Conservation (phyloP, 305 asterid genomes). For the Solanum hybrid region DNA sequence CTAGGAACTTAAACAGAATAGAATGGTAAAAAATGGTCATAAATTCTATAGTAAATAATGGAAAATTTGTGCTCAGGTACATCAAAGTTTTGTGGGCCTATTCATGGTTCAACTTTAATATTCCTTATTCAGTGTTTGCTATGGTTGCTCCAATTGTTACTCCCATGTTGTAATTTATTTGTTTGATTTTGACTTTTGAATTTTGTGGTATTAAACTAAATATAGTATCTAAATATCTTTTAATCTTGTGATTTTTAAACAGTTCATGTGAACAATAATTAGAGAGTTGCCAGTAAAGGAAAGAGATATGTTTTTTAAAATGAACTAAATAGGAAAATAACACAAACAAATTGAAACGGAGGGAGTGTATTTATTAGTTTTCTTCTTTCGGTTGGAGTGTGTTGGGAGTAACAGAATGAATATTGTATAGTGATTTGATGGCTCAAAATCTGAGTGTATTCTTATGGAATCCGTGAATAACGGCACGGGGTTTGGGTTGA, state of each 20-base stretch:
- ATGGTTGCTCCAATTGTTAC: background rate
- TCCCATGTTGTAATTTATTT: background rate
- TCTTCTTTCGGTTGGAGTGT: background rate
- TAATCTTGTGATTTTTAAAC: background rate
- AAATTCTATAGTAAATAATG: background rate
- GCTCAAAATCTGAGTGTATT: slow-evolving; percentile 17
- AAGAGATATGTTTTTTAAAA: background rate
- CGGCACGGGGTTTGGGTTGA: slow-evolving; percentile 65
- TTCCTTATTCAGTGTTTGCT: background rate
- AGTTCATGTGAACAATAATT: background rate
- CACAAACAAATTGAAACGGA: background rate
- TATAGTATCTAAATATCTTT: background rate
- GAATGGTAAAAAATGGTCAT: background rate
- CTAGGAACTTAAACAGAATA: background rate
- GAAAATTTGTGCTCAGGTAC: background rate
- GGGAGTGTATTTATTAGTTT: background rate
- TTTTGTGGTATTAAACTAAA: background rate
- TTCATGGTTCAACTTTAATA: background rate
- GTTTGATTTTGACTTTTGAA: background rate
- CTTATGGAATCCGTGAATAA: slow-evolving; percentile 65
- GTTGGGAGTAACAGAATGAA: background rate
- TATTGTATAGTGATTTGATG: slow-evolving; percentile 2
- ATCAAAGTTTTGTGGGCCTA: background rate
- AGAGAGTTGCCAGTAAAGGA: background rate
- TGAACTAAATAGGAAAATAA: background rate